Conservation (phyloP, 805 yeast species). For the Ogataea henricii region DNA sequence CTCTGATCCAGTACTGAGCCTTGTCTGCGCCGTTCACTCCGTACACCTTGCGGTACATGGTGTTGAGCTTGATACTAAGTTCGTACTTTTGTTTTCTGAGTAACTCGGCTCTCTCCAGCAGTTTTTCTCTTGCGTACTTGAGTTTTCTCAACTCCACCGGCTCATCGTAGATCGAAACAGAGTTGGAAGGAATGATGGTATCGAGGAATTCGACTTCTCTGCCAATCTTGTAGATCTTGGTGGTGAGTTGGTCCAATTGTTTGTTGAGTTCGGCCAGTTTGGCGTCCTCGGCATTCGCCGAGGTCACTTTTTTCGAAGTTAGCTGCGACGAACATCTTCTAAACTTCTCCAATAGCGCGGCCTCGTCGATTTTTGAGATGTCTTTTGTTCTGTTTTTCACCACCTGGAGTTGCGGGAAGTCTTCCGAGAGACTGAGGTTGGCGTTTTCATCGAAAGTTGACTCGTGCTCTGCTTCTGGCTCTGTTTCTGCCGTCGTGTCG, state of each 20-base stretch:
- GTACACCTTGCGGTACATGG: slow-evolving; percentile 29
- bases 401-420: slow-evolving; percentile 18
- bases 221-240: slow-evolving; percentile 31
- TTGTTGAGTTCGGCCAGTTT: slow-evolving; percentile 23
- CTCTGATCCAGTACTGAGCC: slow-evolving; percentile 60
- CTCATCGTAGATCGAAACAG: slow-evolving; percentile 18
- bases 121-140: slow-evolving; percentile 30
- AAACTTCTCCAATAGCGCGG: slow-evolving; percentile 18
- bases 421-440: not conserved
- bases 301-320: slow-evolving; percentile 24
- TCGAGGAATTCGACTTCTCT: slow-evolving; percentile 35
- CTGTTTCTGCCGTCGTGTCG: slow-evolving; percentile 30
- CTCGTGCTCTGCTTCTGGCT: slow-evolving; percentile 21
- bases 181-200: slow-evolving; percentile 26
- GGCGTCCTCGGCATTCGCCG: slow-evolving; percentile 12
- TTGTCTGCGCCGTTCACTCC: slow-evolving; percentile 38
- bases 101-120: slow-evolving; percentile 30
- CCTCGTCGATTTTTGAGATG: slow-evolving; percentile 17
- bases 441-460: slow-evolving; percentile 11
- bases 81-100: slow-evolving; percentile 33
- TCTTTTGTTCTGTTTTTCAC: slow-evolving; percentile 23
- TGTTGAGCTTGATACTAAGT: slow-evolving; percentile 32
- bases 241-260: slow-evolving; percentile 21
- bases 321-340: slow-evolving; percentile 30
- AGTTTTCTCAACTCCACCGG: slow-evolving; percentile 31